Base-by-base conservation (phyloP, 345 rosid genomes). In the Kernera saxatilis region DNA sequence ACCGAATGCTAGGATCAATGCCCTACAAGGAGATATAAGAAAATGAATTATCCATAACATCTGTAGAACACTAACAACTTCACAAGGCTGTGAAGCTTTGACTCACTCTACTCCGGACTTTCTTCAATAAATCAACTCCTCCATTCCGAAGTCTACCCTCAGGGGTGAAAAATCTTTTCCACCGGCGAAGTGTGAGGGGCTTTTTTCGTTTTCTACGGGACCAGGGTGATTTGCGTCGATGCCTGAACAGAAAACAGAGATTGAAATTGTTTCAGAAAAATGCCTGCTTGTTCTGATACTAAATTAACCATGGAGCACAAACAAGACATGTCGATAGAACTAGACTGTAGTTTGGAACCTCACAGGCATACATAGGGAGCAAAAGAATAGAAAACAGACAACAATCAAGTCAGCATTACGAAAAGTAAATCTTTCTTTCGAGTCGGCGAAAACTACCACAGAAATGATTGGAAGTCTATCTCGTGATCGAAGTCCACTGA, bases 71-170 rank as follows among this genome's bases (percentile, higher is more conserved):
- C 14, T 51, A 30, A 51, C n/a, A 55, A n/a, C n/a, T 67, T 44
- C 4, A 52, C 18, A 53, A 59, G 41, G 61, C 18, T 63, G 29
- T 41, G 54, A 69, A 30, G 51, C n/a, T 51, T 58, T 8, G 19
- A 85, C 99, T 84, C 82, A 94, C 99, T 74, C 93, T 85, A 69
- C 89, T 83, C 54, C 98, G 88, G 65, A 94, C 93, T 87, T 85
- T 91, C 78, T 89, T 91, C 83, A 94, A 75, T 64, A 94, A 75
- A 83, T 81, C 86, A 29, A 87, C 78, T 61, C 96, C 99, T 6
- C 90, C 86, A 80, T 87, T 87, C 44, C 82, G 79, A 30, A 91
- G 85, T 72, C 82, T 89, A 71, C 97, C 99, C 29, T 89, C 90
- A 1, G 88, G 64, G 2, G 84, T 79, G 75, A 89, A 94, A 62